phyloP scores from a whole-genome alignment of 352 stramenopile species.

The Thalassiosira hispida region DNA sequence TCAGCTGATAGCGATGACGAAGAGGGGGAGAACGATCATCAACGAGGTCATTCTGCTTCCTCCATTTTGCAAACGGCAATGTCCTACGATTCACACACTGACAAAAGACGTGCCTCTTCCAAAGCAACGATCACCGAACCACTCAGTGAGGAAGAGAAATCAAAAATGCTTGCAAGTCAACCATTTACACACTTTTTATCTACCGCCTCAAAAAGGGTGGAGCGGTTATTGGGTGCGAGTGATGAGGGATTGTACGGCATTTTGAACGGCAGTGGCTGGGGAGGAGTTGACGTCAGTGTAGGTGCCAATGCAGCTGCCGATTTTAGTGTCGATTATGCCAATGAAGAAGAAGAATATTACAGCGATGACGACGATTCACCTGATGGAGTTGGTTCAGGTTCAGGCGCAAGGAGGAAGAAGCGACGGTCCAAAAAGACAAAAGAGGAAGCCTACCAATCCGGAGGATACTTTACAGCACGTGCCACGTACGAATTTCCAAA shows the following conservation, averaged over 20 bases:
- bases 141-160: constrained; percentile 56
- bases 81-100: neutral
- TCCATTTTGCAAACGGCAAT: neutral
- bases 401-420: neutral
- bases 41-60: constrained; percentile 14
- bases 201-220: constrained; percentile 79
- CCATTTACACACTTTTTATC: constrained; percentile 78
- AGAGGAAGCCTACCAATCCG: constrained; percentile 35
- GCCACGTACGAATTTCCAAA: constrained; percentile 70
- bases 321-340: constrained; percentile 71
- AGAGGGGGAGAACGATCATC: constrained; percentile 5
- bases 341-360: constrained; percentile 28
- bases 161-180: constrained; percentile 56
- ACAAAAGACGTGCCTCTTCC: neutral
- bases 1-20: constrained; percentile 15
- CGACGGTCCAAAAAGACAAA: constrained; percentile 6
- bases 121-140: neutral
- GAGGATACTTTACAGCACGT: constrained; percentile 56
- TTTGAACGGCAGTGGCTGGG: constrained; percentile 11
- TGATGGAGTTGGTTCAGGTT: constrained; percentile 9
- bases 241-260: constrained; percentile 28
- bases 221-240: constrained; percentile 68
- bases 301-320: constrained; percentile 24
- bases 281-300: neutral
- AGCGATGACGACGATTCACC: constrained; percentile 18